phyloP scores from a whole-genome alignment of 768 basidiomycete species.

The Daedaleopsis sinensis region DNA sequence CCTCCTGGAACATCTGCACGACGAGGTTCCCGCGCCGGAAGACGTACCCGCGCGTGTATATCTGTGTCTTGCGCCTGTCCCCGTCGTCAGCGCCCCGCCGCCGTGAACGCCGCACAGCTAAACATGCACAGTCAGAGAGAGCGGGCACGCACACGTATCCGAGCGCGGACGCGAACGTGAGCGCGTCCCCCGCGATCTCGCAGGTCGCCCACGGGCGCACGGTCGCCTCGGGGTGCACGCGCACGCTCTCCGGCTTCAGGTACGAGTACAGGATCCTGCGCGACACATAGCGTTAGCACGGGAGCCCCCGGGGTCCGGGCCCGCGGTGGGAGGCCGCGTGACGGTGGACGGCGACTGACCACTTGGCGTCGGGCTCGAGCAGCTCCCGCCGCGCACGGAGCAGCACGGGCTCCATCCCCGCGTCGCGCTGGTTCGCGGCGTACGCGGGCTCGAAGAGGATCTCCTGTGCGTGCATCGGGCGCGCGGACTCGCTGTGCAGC shows the following conservation, averaged over 20 bases:
- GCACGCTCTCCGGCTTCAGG: constrained; percentile 81
- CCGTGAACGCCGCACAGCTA: not conserved
- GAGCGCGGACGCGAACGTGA: constrained; percentile 78
- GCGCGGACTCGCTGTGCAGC: constrained; percentile 77
- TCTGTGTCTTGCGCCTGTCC: constrained; percentile 41
- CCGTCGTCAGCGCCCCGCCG: not conserved
- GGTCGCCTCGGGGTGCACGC: constrained; percentile 84
- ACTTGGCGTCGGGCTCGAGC: constrained; percentile 60
- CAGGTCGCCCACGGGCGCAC: constrained; percentile 85
- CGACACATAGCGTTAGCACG: too few species aligned
- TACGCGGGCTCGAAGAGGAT: constrained; percentile 82
- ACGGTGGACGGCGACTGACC: constrained; percentile 44
- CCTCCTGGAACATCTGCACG: constrained; percentile 86
- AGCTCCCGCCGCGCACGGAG: constrained; percentile 79
- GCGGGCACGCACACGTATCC: constrained; percentile 63
- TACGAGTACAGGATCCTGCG: constrained; percentile 77
- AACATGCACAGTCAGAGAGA: not conserved
- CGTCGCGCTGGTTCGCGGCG: constrained; percentile 62
- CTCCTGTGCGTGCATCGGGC: constrained; percentile 74
- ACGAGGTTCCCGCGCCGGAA: constrained; percentile 72
- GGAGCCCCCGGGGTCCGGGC: too few species aligned
- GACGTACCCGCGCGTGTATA: constrained; percentile 80
- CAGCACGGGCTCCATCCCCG: constrained; percentile 64
- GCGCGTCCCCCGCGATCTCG: constrained; percentile 76
- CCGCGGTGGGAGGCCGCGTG: not conserved